These are phyloP conservation scores for Mucor sp. DNA, from an alignment of 371 early-diverging fungal species.

Conservation along the genomic window DNA sequence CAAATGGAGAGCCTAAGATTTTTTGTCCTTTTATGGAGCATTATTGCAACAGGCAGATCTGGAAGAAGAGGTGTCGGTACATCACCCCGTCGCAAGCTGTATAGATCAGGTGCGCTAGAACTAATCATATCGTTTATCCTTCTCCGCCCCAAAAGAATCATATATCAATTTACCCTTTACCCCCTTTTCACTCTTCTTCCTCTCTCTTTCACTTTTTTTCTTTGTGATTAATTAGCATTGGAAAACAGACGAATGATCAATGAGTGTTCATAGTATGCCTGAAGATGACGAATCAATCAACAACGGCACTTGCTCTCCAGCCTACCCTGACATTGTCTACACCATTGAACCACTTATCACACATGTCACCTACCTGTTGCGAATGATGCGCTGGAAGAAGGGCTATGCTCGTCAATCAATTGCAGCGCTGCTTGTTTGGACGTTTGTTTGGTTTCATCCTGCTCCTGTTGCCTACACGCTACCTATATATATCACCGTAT, in stretches of 20 bases:
- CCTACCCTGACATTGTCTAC: conserved; percentile 16
- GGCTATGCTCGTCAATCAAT: conserved; percentile 9
- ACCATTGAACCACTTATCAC: conserved; percentile 4
- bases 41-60: not conserved
- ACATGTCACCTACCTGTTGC: conserved; percentile 3
- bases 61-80: not conserved
- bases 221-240: not conserved
- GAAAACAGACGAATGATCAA: conserved; percentile 1
- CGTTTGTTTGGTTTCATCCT: conserved; percentile 16
- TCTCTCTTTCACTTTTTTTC: not conserved
- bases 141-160: conserved; percentile 9
- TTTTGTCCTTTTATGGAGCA: not conserved
- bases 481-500: conserved; percentile 7
- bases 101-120: not conserved
- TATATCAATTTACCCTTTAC: not conserved
- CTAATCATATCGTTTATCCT: not conserved
- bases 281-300: not conserved
- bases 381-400: conserved; percentile 14
- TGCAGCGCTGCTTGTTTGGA: conserved; percentile 10
- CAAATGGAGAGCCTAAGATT: not conserved
- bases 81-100: not conserved
- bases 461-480: not conserved
- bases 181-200: not conserved
- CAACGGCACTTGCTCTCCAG: not conserved
- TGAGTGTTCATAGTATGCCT: conserved; percentile 1